Percentiles rank a stretch among this genome's conserved stretches.
phyloP scores from a whole-genome alignment of 2,329 filamentous ascomycete genomes.

The Penicillium sp. region DNA sequence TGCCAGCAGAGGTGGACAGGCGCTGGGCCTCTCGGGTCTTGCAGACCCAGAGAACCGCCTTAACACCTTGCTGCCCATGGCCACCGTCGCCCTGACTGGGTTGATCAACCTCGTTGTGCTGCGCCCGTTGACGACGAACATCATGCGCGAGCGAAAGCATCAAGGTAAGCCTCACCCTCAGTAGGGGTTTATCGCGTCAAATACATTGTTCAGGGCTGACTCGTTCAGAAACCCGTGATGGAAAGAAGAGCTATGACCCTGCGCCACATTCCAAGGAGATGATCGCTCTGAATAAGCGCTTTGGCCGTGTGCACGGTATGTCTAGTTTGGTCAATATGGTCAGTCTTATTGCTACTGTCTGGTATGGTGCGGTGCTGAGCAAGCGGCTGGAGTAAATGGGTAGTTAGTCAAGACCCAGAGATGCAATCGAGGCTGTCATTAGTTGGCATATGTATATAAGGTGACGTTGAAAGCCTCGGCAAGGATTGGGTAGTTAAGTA shows the following conservation, averaged over 20 bases:
- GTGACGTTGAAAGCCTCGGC: too few relatives aligned
- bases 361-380: conserved; percentile 73
- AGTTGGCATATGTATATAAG: not conserved
- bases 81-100: conserved; percentile 65
- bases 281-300: conserved; percentile 71
- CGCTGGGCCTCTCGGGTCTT: conserved; percentile 32
- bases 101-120: conserved; percentile 66
- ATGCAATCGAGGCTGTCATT: not conserved
- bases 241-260: conserved; percentile 77
- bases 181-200: not conserved
- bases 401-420: not conserved
- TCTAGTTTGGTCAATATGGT: conserved; percentile 75
- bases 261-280: conserved; percentile 81
- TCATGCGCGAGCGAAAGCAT: conserved; percentile 70
- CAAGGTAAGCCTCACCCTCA: conserved; percentile 60
- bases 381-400: conserved; percentile 47
- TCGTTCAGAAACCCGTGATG: conserved; percentile 70
- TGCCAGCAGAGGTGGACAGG: conserved; percentile 58
- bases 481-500: too few relatives aligned
- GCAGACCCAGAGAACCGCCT: conserved; percentile 56
- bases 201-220: conserved; percentile 6
- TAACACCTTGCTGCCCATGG: conserved; percentile 64
- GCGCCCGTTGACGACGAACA: conserved; percentile 68
- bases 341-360: conserved; percentile 64
- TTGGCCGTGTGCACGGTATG: conserved; percentile 73